Base-by-base conservation (phyloP, 441 rosid species). In the Euphorbia schlechtendalii region DNA sequence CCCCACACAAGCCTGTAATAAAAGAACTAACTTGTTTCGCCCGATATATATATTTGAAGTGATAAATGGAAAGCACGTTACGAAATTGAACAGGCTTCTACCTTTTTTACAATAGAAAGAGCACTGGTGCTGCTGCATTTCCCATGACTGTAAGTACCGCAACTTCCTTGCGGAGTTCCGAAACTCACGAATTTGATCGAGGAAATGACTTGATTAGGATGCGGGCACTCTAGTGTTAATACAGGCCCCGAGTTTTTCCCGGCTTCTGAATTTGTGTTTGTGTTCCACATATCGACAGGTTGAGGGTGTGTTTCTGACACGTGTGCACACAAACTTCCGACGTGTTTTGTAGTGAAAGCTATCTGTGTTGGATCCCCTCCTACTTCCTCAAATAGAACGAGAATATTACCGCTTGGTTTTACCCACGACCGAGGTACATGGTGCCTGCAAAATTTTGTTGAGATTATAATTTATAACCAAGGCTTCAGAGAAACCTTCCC, bases 371-470 rank as follows among this genome's bases (percentile, higher is more conserved):
- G 97, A 81, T 94, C 94, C 53, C 99, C 99, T 34, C 99, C 96
- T 41, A 75, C 64, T 67, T 94, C 97, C 81, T 90, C 99, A 14
- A 94, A 87, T 77, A 94, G 74, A 52, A 94, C 97, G 59, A 94
- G 83, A 48, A 74, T 81, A 80, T 94, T 94, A 27, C 82, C 87
- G 9, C 83, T 85, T 38, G 92, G 73, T 76, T 84, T 66, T 62
- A 90, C 61, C 99, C 99, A 94, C 24, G 97, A 87, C 38, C 96
- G 99, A 22, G 99, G 99, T 46, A 94, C 83, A 34, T 94, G 99
- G 73, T 94, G 89, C 78, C 99, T 90, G 77, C 52, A 36, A 71
- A 52, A 65, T 59, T 46, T 51, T 38, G 59, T 41, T 28, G n/a
- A n/a, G n/a, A n/a, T n/a, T n/a, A n/a, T 27, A 63, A 54, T 56